Evolutionary conservation across 495 filamentous ascomycete species (phyloP).

Genomic region (Paragyromitra xinjiangensis): DNA sequence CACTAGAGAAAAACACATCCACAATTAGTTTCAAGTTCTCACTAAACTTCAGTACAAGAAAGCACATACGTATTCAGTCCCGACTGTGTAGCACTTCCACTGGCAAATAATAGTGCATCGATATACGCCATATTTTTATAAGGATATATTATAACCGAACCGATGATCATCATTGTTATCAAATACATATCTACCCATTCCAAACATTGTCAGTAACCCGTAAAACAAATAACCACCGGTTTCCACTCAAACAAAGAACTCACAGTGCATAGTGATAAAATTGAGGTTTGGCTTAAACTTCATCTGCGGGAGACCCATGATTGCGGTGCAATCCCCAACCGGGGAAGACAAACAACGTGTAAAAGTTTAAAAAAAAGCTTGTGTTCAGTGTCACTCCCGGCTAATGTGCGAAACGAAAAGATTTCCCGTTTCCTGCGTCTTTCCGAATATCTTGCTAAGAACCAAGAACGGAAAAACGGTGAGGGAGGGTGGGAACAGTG

Average conservation of each 20-base stretch:
- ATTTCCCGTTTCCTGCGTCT: conserved; percentile 11
- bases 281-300: conserved; percentile 71
- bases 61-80: conserved; percentile 78
- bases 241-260: conserved; percentile 43
- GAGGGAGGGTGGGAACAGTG: not conserved
- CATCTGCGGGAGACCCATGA: conserved; percentile 36
- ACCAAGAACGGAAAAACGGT: not conserved
- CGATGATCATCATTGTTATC: conserved; percentile 71
- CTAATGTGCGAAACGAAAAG: conserved; percentile 35
- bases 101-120: conserved; percentile 86
- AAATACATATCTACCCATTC: conserved; percentile 75
- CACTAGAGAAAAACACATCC: conserved; percentile 56
- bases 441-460: not conserved
- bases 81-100: conserved; percentile 85
- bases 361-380: conserved; percentile 31
- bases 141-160: conserved; percentile 79
- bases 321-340: not conserved
- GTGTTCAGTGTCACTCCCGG: conserved; percentile 37
- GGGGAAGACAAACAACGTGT: conserved; percentile 9
- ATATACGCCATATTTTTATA: conserved; percentile 71
- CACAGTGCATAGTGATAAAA: conserved; percentile 87
- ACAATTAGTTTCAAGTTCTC: conserved; percentile 22
- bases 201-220: not conserved
- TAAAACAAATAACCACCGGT: not conserved
- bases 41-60: not conserved